Evolutionary conservation across 2,329 filamentous ascomycete genomes (phyloP), one percentile per base, ranked within the genome.

Genomic region (Simplicillium aogashimaense): DNA sequence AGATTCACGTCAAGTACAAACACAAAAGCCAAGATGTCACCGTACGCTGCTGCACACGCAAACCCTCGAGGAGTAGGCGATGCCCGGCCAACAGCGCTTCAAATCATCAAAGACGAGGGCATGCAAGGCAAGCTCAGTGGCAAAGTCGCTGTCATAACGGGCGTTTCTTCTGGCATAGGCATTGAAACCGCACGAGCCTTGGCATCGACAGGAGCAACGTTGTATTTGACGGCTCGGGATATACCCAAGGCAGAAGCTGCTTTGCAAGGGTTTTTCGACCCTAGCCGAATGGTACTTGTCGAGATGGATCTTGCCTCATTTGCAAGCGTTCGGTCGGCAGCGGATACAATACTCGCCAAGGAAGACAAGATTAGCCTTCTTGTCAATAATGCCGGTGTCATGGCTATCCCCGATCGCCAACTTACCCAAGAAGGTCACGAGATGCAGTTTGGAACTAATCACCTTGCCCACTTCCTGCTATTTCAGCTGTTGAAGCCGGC

Each of bases 391-490:
- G 48, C 49, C 16, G 53, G 51, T 20, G 40, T 49, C 17, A 45
- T 48, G 43, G 37, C 39, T 3, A 37, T 33, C 10, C 47, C 45
- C 12, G 41, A 46, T 25, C 20, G 20, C 20, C 20, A 25, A 9
- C 20, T 43, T 14, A 49, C 47, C 7, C 39, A 38, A 12, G 52
- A 53, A 13, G 53, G 51, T 10, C 45, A 48, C 28, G 54, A 56
- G 47, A 50, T 51, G 0, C 71, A 76, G 41, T 68, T 77, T 43
- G 72, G 63, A 29, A 67, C 62, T 7, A 76, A 76, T 50, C 65
- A 77, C 48, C 54, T 78, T 2, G 62, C 56, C 8, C 69, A 75
- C 46, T 77, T 76, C 55, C 60, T 76, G 0, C 59, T 77, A 13
- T 67, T 72, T 47, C 56, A 70, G 11, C 58, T 74, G 0, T 56